phyloP scores from a whole-genome alignment of 768 basidiomycete species.

The Lentinula raphanica region DNA sequence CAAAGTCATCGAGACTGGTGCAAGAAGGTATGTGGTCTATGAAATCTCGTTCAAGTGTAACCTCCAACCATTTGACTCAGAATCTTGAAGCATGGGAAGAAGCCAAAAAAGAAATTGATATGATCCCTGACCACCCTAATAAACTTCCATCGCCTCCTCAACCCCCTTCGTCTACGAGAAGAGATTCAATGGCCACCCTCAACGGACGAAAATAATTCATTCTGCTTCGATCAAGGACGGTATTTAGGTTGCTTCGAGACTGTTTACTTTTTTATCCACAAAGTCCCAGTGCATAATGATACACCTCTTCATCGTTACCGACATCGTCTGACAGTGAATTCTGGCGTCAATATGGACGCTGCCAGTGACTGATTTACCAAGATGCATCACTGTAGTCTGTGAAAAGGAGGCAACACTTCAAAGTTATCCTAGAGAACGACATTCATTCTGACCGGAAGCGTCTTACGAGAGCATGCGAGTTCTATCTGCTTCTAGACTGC shows the following conservation, averaged over 20 bases:
- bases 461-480: too few relatives aligned
- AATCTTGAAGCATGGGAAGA: constrained; percentile 98
- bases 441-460: too few relatives aligned
- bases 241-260: neutral
- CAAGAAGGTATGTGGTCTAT: constrained; percentile 62
- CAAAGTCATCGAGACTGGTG: constrained; percentile 94
- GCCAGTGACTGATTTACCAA: too few relatives aligned
- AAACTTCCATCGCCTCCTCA: constrained; percentile 40
- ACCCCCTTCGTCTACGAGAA: constrained; percentile 36
- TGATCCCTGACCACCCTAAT: constrained; percentile 90
- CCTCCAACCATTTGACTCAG: constrained; percentile 34
- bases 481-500: too few relatives aligned
- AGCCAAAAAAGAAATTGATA: constrained; percentile 85
- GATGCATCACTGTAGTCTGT: too few relatives aligned
- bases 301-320: neutral
- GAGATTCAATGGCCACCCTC: constrained; percentile 68
- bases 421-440: too few relatives aligned
- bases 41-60: too few relatives aligned
- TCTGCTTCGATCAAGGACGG: neutral
- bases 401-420: too few relatives aligned
- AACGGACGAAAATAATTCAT: constrained; percentile 50
- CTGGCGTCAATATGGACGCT: too few relatives aligned
- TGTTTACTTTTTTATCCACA: neutral
- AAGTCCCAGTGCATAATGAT: neutral
- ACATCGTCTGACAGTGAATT: neutral